Evolutionary conservation across 768 basidiomycete genomes (phyloP).

Genomic region (Leccinum rimulosum): DNA sequence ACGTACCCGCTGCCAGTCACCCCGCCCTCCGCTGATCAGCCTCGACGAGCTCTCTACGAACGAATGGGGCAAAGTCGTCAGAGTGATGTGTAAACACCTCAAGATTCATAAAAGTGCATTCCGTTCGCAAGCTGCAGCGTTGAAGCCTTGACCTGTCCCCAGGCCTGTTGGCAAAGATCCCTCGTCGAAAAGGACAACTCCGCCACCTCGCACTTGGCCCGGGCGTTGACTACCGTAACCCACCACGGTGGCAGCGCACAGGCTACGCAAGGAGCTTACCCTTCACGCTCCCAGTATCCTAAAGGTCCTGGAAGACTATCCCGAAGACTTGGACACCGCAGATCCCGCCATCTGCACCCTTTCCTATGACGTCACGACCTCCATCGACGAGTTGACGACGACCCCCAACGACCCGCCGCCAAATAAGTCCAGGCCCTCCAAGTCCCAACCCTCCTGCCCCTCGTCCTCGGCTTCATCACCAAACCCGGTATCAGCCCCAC

Average conservation of each 20-base stretch:
- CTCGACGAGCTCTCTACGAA: constrained; percentile 32
- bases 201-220: constrained; percentile 42
- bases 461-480: constrained; percentile 40
- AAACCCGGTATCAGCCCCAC: constrained; percentile 41
- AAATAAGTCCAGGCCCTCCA: constrained; percentile 41
- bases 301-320: constrained; percentile 46
- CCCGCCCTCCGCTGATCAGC: constrained; percentile 2
- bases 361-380: constrained; percentile 48
- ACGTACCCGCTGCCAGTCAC: too few relatives aligned
- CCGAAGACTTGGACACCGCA: constrained; percentile 47
- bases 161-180: constrained; percentile 59
- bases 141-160: neutral
- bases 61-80: constrained; percentile 48
- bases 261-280: constrained; percentile 48
- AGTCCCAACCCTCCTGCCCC: constrained; percentile 43
- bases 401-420: constrained; percentile 36
- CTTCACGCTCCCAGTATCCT: constrained; percentile 40
- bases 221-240: constrained; percentile 55
- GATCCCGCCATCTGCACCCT: constrained; percentile 53
- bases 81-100: constrained; percentile 49
- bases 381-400: constrained; percentile 31
- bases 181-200: constrained; percentile 45
- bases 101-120: constrained; percentile 48
- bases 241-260: constrained; percentile 54
- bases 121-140: too few relatives aligned